A percentile compares a stretch with the other conserved stretches of the same genome.
Conservation (phyloP, 768 basidiomycete species). For the Holtermannia corniformis region DNA sequence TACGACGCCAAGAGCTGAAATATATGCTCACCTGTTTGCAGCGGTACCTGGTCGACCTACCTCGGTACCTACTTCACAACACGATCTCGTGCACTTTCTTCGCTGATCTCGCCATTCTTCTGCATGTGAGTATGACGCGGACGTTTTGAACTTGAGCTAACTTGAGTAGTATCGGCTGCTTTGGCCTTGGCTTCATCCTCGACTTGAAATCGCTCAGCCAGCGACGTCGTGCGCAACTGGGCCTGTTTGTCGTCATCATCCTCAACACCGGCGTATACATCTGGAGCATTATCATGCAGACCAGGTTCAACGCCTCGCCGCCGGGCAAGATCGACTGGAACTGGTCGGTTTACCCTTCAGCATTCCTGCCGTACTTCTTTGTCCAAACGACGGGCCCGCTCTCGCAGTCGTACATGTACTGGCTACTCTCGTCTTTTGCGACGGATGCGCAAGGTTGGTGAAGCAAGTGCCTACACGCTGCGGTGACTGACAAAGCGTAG, state of each 20-base stretch:
- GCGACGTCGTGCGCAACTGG: slow-evolving; percentile 3
- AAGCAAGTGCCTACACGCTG: too few relatives aligned
- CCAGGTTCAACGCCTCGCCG: not conserved
- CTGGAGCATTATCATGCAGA: slow-evolving; percentile 6
- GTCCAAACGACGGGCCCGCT: slow-evolving; percentile 5
- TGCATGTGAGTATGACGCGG: too few relatives aligned
- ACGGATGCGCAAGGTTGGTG: not conserved
- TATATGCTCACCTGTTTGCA: too few relatives aligned
- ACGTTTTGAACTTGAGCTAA: too few relatives aligned
- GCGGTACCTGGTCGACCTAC: slow-evolving; percentile 13
- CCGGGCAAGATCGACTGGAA: slow-evolving; percentile 6
- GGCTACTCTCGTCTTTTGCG: slow-evolving; percentile 3
- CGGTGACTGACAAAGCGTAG: too few relatives aligned
- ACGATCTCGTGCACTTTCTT: slow-evolving; percentile 16
- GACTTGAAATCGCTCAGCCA: slow-evolving; percentile 4
- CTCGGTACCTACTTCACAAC: slow-evolving; percentile 13
- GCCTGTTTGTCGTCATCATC: slow-evolving; percentile 1
- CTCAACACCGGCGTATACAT: slow-evolving; percentile 5
- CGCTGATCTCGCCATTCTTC: slow-evolving; percentile 14
- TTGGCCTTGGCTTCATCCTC: slow-evolving; percentile 6
- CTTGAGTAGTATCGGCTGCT: slow-evolving; percentile 7
- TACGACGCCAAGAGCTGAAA: too few relatives aligned
- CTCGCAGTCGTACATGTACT: slow-evolving; percentile 6
- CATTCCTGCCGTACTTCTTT: slow-evolving; percentile 7
- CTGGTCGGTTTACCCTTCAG: not conserved